Evolutionary conservation across 1,284 basidiomycete genomes (phyloP).

Genomic region (Rhizoctonia solani): DNA sequence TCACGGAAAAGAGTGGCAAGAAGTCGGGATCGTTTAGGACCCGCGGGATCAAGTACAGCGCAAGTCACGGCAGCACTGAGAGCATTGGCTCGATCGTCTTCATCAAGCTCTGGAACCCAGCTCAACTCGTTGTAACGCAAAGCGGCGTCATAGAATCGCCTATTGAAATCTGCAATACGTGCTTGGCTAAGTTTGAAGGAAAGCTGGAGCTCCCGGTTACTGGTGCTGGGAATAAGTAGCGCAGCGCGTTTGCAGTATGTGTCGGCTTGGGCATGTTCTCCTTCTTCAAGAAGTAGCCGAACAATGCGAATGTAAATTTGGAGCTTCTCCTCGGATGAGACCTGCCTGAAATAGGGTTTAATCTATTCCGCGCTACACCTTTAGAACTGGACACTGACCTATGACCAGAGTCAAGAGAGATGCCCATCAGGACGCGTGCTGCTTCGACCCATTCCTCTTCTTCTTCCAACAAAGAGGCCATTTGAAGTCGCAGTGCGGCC

Average conservation of each 20-base stretch:
- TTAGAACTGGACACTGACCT: slow-evolving; percentile 54
- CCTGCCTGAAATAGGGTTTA: slow-evolving; percentile 52
- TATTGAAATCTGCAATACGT: slow-evolving; percentile 86
- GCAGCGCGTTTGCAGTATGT: slow-evolving; percentile 97
- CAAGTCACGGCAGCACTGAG: slow-evolving; percentile 93
- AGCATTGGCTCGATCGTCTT: slow-evolving; percentile 85
- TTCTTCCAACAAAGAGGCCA: slow-evolving; percentile 84
- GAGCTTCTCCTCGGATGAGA: slow-evolving; percentile 85
- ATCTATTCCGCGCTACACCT: slow-evolving; percentile 4
- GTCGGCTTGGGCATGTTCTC: slow-evolving; percentile 92
- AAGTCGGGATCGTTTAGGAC: slow-evolving; percentile 90
- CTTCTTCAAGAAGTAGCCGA: slow-evolving; percentile 92
- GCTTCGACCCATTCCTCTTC: slow-evolving; percentile 94
- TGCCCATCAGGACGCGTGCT: slow-evolving; percentile 86
- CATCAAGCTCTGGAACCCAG: slow-evolving; percentile 84
- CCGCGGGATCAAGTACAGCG: slow-evolving; percentile 95
- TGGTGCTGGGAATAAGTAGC: slow-evolving; percentile 77
- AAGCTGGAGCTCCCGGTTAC: slow-evolving; percentile 75
- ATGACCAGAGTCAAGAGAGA: slow-evolving; percentile 89
- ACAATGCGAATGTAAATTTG: slow-evolving; percentile 92
- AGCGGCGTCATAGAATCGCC: slow-evolving; percentile 95
- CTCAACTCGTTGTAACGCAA: slow-evolving; percentile 92
- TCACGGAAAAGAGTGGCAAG: slow-evolving; percentile 92
- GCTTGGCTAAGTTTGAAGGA: slow-evolving; percentile 90
- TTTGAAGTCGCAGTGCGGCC: slow-evolving; percentile 79